These are phyloP conservation scores for Escovopsis sp. DNA, from an alignment of 2,329 filamentous ascomycete genomes.

Conservation along the genomic window DNA sequence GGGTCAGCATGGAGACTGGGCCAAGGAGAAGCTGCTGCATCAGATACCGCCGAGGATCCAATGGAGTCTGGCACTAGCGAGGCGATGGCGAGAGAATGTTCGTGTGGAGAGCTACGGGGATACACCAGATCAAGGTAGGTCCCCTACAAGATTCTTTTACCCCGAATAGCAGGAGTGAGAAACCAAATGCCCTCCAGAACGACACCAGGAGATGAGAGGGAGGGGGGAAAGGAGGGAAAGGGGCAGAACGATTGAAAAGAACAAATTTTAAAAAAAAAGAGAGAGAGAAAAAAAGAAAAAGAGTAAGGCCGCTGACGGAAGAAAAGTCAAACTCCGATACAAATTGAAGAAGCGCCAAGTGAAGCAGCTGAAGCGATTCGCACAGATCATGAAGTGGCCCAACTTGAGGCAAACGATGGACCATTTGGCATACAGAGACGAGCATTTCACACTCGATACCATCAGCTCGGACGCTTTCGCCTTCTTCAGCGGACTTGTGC, in stretches of 20 bases:
- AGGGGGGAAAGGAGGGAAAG: too few species aligned
- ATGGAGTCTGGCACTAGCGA: constrained; percentile 59
- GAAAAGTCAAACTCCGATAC: constrained; percentile 46
- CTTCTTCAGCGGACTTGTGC: constrained; percentile 58
- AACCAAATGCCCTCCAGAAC: too few species aligned
- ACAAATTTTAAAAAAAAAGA: too few species aligned
- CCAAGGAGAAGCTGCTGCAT: constrained; percentile 46
- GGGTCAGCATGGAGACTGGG: constrained; percentile 41
- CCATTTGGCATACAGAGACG: constrained; percentile 43
- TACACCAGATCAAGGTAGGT: constrained; percentile 33
- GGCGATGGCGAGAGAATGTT: constrained; percentile 57
- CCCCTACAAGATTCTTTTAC: not conserved
- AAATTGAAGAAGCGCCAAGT: constrained; percentile 52
- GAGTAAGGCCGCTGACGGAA: too few species aligned
- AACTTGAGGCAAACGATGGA: constrained; percentile 51
- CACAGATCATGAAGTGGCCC: constrained; percentile 61
- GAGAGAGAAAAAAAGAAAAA: not conserved
- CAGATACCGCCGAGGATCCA: constrained; percentile 55
- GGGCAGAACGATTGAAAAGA: too few species aligned
- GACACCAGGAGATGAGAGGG: not conserved
- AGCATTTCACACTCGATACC: constrained; percentile 40
- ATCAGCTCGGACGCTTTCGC: constrained; percentile 59
- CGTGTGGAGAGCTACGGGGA: constrained; percentile 45
- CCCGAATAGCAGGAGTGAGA: not conserved
- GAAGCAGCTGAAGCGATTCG: constrained; percentile 53